Evolutionary conservation across 345 rosid genomes (phyloP).

Genomic region (Aegle marmelos): DNA sequence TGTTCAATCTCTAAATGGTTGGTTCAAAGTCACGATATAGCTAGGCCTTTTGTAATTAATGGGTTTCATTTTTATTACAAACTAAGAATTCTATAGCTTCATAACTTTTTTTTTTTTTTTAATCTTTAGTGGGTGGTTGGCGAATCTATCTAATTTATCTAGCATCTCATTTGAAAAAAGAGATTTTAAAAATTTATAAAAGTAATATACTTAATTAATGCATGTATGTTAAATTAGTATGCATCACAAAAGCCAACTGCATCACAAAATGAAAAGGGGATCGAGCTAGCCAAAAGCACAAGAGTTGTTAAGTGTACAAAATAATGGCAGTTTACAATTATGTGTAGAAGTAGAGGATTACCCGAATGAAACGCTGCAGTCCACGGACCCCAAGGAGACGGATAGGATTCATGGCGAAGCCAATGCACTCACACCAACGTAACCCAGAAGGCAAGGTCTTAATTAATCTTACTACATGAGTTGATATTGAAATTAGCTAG

Average conservation of each 20-base stretch:
- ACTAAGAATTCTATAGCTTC: neutral
- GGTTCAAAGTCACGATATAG: conserved; percentile 22
- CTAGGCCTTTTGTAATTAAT: neutral
- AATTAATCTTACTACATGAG: neutral
- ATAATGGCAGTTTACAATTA: too few relatives aligned
- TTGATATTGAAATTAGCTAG: neutral
- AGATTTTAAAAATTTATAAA: too few relatives aligned
- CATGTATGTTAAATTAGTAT: too few relatives aligned
- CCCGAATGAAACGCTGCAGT: neutral
- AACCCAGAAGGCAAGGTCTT: neutral
- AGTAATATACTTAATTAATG: too few relatives aligned
- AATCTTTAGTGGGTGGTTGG: neutral
- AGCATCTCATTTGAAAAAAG: neutral
- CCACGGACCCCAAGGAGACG: neutral
- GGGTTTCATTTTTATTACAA: neutral
- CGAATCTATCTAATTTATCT: neutral
- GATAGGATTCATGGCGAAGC: neutral
- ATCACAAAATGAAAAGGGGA: too few relatives aligned
- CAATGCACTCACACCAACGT: neutral
- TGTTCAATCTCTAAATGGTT: conserved; percentile 8
- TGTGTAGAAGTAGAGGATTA: neutral
- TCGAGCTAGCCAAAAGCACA: too few relatives aligned
- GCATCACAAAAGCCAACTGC: too few relatives aligned
- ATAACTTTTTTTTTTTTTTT: too few relatives aligned
- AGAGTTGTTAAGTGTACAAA: too few relatives aligned